phyloP scores from a whole-genome alignment of 164 flowering plant species.

The Cinnamomum micranthum region DNA sequence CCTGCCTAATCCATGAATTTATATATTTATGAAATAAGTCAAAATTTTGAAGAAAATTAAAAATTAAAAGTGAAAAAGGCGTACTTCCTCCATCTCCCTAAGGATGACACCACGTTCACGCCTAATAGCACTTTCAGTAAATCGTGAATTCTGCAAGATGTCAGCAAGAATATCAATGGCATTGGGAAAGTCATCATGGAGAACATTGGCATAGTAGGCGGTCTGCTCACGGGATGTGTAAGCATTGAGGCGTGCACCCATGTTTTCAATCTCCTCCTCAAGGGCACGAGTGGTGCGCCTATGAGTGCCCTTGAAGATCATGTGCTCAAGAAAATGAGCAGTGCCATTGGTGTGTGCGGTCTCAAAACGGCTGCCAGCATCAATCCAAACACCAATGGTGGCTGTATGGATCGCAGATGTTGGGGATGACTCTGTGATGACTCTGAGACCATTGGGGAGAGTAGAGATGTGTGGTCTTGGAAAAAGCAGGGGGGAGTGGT shows the following conservation, averaged over 20 bases:
- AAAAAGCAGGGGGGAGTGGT: conserved; percentile 11
- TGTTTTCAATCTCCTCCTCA: conserved; percentile 85
- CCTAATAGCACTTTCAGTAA: conserved; percentile 42
- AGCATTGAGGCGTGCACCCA: conserved; percentile 86
- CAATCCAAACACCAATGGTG: conserved; percentile 83
- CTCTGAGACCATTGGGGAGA: conserved; percentile 66
- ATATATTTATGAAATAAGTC: background rate
- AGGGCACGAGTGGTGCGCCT: conserved; percentile 44
- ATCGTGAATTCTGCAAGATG: conserved; percentile 68
- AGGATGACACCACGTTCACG: conserved; percentile 72
- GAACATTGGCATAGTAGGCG: conserved; percentile 72
- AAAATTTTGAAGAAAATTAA: background rate
- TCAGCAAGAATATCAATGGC: conserved; percentile 70
- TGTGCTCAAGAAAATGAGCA: conserved; percentile 87
- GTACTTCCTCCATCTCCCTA: conserved; percentile 82
- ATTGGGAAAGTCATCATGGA: conserved; percentile 48
- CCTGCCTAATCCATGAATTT: conserved; percentile 13
- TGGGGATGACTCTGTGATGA: conserved; percentile 70
- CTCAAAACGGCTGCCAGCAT: conserved; percentile 86
- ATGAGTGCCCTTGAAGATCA: conserved; percentile 82
- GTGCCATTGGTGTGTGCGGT: conserved; percentile 71
- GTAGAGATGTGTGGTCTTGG: conserved; percentile 50
- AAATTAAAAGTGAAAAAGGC: background rate
- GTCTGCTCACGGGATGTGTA: conserved; percentile 90
- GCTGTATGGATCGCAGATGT: conserved; percentile 46